Percentiles rank a stretch among this genome's conserved stretches.
phyloP scores from a whole-genome alignment of 768 basidiomycete species.

The Boletellus emodensis region DNA sequence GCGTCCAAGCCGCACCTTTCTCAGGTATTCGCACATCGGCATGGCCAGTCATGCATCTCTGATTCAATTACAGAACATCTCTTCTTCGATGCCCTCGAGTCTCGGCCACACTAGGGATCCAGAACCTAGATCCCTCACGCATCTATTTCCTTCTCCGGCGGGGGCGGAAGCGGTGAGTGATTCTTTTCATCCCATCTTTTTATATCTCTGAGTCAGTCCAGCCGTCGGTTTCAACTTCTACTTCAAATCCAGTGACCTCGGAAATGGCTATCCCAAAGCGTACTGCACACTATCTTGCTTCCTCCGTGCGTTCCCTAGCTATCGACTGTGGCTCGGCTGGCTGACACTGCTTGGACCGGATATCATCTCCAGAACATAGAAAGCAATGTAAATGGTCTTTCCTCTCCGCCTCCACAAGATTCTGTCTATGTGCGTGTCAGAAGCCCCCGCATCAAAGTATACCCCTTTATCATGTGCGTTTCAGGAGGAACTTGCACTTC shows the following conservation, averaged over 20 bases:
- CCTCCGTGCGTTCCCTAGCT: conserved; percentile 9
- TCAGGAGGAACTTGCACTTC: conserved; percentile 32
- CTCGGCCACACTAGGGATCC: not conserved
- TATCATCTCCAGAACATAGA: conserved; percentile 9
- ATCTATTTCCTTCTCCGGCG: conserved; percentile 4
- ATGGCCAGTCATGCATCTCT: conserved; percentile 8
- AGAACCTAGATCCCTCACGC: conserved; percentile 7
- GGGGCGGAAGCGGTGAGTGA: conserved; percentile 15
- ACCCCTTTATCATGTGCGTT: not conserved
- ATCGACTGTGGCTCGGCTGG: not conserved
- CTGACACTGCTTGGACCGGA: not conserved
- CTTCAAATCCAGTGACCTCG: not conserved
- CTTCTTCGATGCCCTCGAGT: conserved; percentile 13
- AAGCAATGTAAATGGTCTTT: not conserved
- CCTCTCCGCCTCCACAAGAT: conserved; percentile 4
- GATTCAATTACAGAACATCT: conserved; percentile 11
- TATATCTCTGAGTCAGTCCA: conserved; percentile 13
- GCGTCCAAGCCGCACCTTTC: conserved; percentile 1
- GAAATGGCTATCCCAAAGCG: conserved; percentile 18
- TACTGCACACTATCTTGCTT: not conserved
- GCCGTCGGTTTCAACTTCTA: conserved; percentile 3
- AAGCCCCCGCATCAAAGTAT: not conserved
- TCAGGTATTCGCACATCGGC: conserved; percentile 12
- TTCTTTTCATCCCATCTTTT: conserved; percentile 2
- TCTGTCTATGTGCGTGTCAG: conserved; percentile 23